Base-by-base conservation (phyloP, 2,329 filamentous ascomycete species). In the Aspergillus clavatus region DNA sequence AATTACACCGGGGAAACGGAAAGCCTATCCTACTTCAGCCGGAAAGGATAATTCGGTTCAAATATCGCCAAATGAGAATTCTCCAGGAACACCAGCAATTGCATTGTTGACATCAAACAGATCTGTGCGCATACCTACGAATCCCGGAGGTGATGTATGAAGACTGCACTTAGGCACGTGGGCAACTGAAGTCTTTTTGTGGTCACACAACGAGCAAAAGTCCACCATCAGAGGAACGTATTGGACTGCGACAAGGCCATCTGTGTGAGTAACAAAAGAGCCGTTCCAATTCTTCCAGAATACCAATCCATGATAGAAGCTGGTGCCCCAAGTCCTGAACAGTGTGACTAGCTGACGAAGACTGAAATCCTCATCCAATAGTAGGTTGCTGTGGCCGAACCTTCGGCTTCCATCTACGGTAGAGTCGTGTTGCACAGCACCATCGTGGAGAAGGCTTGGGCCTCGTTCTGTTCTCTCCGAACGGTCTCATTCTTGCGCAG, bases 401-500 rank as follows among this genome's bases (percentile, higher is more conserved):
- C 21, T 22, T 24, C 37, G 35, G 27, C 27, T 11, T 19, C n/a
- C 8, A 26, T 36, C 29, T 8, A 37, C 27, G 19, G 28, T 37
- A 23, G 5, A 40, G 18, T 28, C 38, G 42, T 31, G 43, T 45
- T 42, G 50, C 38, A 43, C 33, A 43, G 36, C 36, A 33, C 43
- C 31, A 23, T 38, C 40, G 42, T 29, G 35, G 24, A 46, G 29
- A 39, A 36, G 38, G 42, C 41, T 48, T n/a, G n/a, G n/a, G n/a
- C n/a, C n/a, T n/a, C n/a, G n/a, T n/a, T n/a, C n/a, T n/a, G n/a
- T n/a, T n/a, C n/a, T n/a, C n/a, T n/a, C n/a, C n/a, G n/a, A n/a
- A n/a, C n/a, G n/a, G n/a, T n/a, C n/a, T n/a, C n/a, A n/a, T n/a
- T n/a, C n/a, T n/a, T n/a, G n/a, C n/a, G n/a, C n/a, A n/a, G n/a